Evolutionary conservation across 495 filamentous ascomycete genomes (phyloP), one percentile per base, ranked within the genome.

Genomic region (Extremus antarcticus): DNA sequence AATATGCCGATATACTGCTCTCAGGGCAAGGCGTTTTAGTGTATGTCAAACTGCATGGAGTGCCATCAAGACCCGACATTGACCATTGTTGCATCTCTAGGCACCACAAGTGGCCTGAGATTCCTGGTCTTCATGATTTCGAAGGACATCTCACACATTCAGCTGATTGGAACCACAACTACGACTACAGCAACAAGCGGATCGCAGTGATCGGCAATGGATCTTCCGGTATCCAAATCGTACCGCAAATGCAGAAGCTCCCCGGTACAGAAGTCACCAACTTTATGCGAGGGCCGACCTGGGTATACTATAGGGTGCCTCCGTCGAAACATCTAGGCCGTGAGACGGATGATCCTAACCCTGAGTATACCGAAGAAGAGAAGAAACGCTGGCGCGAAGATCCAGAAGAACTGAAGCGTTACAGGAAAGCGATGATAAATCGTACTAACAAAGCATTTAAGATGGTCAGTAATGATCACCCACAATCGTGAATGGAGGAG

Each of bases 191-290:
- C 17, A 60, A 65, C 57, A 70, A 70, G 51, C 55, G 66, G 10
- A 62, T 70, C 11, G 68, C 52, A 1, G 61, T 70, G n/a, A 70
- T 70, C 43, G 68, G 68, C 20, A 54, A 56, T 21, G 66, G 68
- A 2, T 63, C 57, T 17, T 66, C 65, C 17, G 62, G 65, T 1
- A 70, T 70, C 25, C 68, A 70, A 54, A 69, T 70, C 43, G 47
- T 64, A 3, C 62, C 62, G 7, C 51, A 64, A 53, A 57, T 62
- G 55, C 51, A 45, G 21, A 63, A 59, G 35, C 51, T 61, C 8
- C 43, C 49, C 2, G 57, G 57, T 16, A 55, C 57, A 1, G 29
- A 55, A 23, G 47, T 60, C 11, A 60, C 40, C 0, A 52, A 61
- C 24, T 70, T 68, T 53, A 64, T 64, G 1, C 60, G 68, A 3